phyloP scores from a whole-genome alignment of 2,329 filamentous ascomycete genomes.

The Uncinocarpus reesii region DNA sequence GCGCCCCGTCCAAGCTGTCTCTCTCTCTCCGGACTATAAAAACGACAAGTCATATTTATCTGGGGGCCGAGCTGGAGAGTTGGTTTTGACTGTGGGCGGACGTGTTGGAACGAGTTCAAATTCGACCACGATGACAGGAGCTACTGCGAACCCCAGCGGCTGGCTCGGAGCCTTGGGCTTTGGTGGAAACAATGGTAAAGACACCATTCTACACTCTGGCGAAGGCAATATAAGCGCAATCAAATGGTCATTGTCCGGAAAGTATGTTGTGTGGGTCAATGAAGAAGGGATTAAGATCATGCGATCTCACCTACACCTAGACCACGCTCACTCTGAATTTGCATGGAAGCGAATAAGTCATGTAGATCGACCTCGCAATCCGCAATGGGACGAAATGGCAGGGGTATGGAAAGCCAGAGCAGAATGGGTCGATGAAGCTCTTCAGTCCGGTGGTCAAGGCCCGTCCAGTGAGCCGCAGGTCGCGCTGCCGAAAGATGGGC shows the following conservation, averaged over 20 bases:
- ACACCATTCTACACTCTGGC: conserved; percentile 78
- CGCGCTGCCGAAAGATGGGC: conserved; percentile 18
- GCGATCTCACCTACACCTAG: conserved; percentile 74
- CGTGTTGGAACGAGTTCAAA: conserved; percentile 67
- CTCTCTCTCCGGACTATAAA: conserved; percentile 90
- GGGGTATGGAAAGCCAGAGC: conserved; percentile 84
- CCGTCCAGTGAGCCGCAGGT: conserved; percentile 15
- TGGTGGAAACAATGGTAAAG: conserved; percentile 63
- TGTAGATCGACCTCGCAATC: conserved; percentile 74
- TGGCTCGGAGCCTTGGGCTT: conserved; percentile 87
- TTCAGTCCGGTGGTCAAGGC: conserved; percentile 28
- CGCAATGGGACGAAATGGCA: conserved; percentile 92
- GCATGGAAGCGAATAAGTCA: conserved; percentile 94
- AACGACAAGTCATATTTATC: conserved; percentile 82
- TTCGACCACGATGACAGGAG: conserved; percentile 68
- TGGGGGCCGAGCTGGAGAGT: conserved; percentile 74
- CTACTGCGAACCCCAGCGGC: conserved; percentile 67
- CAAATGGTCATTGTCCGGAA: conserved; percentile 88
- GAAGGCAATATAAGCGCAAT: conserved; percentile 86
- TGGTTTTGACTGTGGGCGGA: conserved; percentile 77
- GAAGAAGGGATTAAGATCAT: conserved; percentile 97
- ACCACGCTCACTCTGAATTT: conserved; percentile 63
- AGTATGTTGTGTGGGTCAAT: conserved; percentile 90
- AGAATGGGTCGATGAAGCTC: conserved; percentile 84
- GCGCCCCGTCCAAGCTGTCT: conserved; percentile 80